phyloP scores from a whole-genome alignment of 1,139 yeast species.

The Sugiyamaella pinicola region DNA sequence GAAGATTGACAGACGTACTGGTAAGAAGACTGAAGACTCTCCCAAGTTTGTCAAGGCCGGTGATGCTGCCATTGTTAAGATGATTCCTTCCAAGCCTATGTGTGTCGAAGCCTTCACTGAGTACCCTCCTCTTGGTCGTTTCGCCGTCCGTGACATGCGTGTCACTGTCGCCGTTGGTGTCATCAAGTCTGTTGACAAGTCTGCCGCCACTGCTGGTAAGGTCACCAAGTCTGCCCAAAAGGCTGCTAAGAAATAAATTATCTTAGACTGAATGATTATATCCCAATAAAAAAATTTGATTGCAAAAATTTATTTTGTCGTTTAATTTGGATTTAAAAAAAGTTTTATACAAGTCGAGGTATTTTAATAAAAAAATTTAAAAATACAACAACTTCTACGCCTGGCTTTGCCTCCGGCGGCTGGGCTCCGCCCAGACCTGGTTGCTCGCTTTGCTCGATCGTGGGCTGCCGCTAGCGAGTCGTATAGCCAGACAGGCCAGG shows the following conservation, averaged over 20 bases:
- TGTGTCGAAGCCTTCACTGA: slow-evolving; percentile 96
- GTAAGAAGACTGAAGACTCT: slow-evolving; percentile 79
- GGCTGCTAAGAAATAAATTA: slow-evolving; percentile 92
- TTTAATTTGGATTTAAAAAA: slow-evolving; percentile 1
- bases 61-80: slow-evolving; percentile 91
- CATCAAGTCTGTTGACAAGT: slow-evolving; percentile 96
- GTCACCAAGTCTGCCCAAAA: slow-evolving; percentile 99
- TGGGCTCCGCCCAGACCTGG: no score
- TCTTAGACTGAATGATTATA: slow-evolving; percentile 16
- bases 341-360: slow-evolving; percentile 13
- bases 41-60: slow-evolving; percentile 92
- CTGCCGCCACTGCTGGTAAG: slow-evolving; percentile 88
- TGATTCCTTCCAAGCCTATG: slow-evolving; percentile 95
- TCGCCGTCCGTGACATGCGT: slow-evolving; percentile 99
- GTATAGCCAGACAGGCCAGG: no score
- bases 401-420: slow-evolving; percentile 3
- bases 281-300: background rate
- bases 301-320: slow-evolving; percentile 12
- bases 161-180: slow-evolving; percentile 99
- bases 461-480: no score
- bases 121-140: slow-evolving; percentile 99
- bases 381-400: slow-evolving; percentile 5
- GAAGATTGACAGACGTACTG: slow-evolving; percentile 94
- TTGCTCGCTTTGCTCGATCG: no score
- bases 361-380: slow-evolving; percentile 18